Conservation (phyloP, 805 yeast genomes). For the Myxozyma geophila region DNA sequence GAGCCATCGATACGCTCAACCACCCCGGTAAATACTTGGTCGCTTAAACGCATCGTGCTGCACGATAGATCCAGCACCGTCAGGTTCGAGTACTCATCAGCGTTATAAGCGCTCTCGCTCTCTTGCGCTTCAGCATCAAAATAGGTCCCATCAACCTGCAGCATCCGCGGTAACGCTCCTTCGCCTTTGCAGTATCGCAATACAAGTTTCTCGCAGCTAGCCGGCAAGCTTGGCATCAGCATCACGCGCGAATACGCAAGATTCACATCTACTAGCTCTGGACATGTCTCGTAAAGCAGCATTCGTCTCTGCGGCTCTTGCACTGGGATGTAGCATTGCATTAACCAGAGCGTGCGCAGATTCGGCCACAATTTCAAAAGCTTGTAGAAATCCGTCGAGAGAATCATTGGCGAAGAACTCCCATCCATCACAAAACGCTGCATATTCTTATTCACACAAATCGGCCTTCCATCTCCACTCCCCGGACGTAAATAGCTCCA, state of each 20-base stretch:
- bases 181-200: neutral
- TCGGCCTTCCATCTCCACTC: neutral
- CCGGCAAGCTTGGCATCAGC: neutral
- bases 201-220: slow-evolving; percentile 4
- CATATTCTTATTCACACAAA: neutral
- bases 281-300: neutral
- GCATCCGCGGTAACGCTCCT: slow-evolving; percentile 1
- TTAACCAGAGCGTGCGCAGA: slow-evolving; percentile 7
- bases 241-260: neutral
- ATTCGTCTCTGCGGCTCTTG: neutral
- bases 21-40: neutral
- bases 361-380: slow-evolving; percentile 16
- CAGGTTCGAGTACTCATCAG: neutral
- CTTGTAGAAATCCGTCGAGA: slow-evolving; percentile 9
- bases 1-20: neutral
- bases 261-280: neutral
- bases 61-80: slow-evolving; percentile 2
- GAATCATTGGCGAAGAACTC: neutral
- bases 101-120: neutral
- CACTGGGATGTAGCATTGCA: neutral
- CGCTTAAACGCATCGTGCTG: neutral
- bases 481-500: neutral
- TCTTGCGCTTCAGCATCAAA: neutral
- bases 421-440: slow-evolving; percentile 1
- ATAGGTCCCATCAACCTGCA: neutral